These are phyloP conservation scores for Rhynchospora breviuscula DNA, from an alignment of 176 grass and related monocot species.

Conservation along the genomic window DNA sequence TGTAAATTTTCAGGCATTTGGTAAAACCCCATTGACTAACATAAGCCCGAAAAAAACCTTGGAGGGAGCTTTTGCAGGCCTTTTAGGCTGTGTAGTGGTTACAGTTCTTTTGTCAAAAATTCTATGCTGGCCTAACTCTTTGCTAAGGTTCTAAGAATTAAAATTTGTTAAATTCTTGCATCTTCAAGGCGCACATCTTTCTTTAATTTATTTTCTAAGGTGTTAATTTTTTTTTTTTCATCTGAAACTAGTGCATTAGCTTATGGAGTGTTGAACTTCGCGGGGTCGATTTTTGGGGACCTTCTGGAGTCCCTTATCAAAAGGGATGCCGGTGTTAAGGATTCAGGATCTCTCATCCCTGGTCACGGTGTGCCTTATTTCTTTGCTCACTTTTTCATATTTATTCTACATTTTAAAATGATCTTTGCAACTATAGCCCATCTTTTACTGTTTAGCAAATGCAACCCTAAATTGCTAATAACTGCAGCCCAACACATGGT, in stretches of 20 bases:
- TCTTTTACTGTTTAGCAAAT: not conserved
- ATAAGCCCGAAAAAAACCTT: constrained; percentile 98
- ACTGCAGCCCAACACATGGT: not conserved
- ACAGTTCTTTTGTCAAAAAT: constrained; percentile 61
- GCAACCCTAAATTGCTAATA: not conserved
- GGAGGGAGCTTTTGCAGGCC: constrained; percentile 81
- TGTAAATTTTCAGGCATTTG: constrained; percentile 71
- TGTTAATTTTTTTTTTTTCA: constrained; percentile 25
- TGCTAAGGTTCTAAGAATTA: constrained; percentile 37
- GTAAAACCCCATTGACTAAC: constrained; percentile 69
- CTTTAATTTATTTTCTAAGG: constrained; percentile 11
- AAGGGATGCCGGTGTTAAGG: constrained; percentile 93
- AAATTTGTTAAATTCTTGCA: not conserved
- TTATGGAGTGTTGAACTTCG: constrained; percentile 80
- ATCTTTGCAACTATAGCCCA: not conserved
- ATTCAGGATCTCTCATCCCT: constrained; percentile 95
- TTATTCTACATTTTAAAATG: not conserved
- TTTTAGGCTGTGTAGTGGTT: constrained; percentile 80
- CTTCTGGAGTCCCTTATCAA: constrained; percentile 94
- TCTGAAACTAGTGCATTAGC: constrained; percentile 56
- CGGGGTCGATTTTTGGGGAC: constrained; percentile 86
- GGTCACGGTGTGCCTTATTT: constrained; percentile 66
- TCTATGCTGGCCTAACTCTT: constrained; percentile 66
- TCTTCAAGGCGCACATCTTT: constrained; percentile 1
- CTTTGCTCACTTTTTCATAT: not conserved